Conservation (phyloP, 2,329 filamentous ascomycete genomes). For the Aspergillus neotritici region DNA sequence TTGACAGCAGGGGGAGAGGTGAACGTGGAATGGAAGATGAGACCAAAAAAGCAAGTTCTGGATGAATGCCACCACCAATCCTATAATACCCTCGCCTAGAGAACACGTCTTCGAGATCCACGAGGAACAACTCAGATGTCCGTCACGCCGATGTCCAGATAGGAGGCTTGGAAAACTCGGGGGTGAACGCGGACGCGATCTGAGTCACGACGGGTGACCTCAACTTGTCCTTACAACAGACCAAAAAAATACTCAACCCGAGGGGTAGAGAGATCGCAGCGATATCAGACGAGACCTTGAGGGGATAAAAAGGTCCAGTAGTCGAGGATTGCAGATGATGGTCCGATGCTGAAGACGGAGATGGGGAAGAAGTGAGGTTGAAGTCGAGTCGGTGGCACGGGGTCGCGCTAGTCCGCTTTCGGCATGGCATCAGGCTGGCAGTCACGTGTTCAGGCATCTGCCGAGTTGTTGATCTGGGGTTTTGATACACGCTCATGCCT, state of each 20-base stretch:
- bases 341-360: too few species aligned
- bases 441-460: constrained; percentile 12
- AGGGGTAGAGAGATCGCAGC: too few species aligned
- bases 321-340: too few species aligned
- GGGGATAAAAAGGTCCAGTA: constrained; percentile 4
- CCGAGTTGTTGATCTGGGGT: background rate
- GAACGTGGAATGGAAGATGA: constrained; percentile 8
- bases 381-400: constrained; percentile 15
- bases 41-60: constrained; percentile 15
- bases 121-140: too few species aligned
- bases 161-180: too few species aligned
- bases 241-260: too few species aligned
- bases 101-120: constrained; percentile 6
- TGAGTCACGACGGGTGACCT: too few species aligned
- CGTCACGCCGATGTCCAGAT: too few species aligned
- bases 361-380: constrained; percentile 21
- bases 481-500: too few species aligned
- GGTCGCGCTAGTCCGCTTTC: constrained; percentile 18
- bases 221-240: too few species aligned
- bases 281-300: background rate
- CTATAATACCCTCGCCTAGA: constrained; percentile 14
- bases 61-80: constrained; percentile 13
- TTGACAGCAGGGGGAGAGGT: constrained; percentile 16
- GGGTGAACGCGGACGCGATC: too few species aligned
- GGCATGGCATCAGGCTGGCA: background rate